phyloP scores from a whole-genome alignment of 352 stramenopile genomes.

The Pythium folliculosum region DNA sequence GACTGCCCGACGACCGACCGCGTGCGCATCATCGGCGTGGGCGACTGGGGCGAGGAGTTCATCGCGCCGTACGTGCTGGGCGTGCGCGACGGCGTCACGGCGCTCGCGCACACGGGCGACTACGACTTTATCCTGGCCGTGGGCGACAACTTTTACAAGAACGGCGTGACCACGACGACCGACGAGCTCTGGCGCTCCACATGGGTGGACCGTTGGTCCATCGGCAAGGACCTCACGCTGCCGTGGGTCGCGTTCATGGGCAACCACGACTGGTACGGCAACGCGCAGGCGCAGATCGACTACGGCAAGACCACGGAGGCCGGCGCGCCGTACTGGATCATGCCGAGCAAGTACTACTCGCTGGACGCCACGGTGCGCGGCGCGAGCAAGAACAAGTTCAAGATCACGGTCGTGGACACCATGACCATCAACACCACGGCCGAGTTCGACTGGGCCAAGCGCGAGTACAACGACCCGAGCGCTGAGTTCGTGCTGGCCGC shows the following conservation, averaged over 20 bases:
- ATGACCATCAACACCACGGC: conserved; percentile 31
- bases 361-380: conserved; percentile 29
- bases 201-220: conserved; percentile 39
- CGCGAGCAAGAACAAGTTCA: conserved; percentile 31
- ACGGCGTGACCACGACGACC: conserved; percentile 32
- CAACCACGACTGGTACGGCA: conserved; percentile 48
- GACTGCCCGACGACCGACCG: conserved; percentile 25
- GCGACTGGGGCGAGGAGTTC: conserved; percentile 40
- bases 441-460: conserved; percentile 33
- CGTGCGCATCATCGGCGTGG: conserved; percentile 39
- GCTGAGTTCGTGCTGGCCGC: conserved; percentile 32
- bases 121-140: conserved; percentile 41
- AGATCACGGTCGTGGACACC: conserved; percentile 40
- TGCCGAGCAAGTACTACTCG: conserved; percentile 40
- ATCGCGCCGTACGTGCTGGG: conserved; percentile 31
- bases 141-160: conserved; percentile 51
- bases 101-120: conserved; percentile 26
- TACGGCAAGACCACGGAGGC: conserved; percentile 24
- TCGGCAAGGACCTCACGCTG: conserved; percentile 36
- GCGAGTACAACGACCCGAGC: conserved; percentile 27
- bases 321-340: conserved; percentile 41
- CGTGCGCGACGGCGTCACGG: conserved; percentile 35
- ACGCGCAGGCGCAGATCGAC: conserved; percentile 37
- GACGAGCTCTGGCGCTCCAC: conserved; percentile 34
- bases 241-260: conserved; percentile 43